Evolutionary conservation across 2,329 filamentous ascomycete species (phyloP), one percentile per base, ranked within the genome.

Genomic region (Periconia digitata): DNA sequence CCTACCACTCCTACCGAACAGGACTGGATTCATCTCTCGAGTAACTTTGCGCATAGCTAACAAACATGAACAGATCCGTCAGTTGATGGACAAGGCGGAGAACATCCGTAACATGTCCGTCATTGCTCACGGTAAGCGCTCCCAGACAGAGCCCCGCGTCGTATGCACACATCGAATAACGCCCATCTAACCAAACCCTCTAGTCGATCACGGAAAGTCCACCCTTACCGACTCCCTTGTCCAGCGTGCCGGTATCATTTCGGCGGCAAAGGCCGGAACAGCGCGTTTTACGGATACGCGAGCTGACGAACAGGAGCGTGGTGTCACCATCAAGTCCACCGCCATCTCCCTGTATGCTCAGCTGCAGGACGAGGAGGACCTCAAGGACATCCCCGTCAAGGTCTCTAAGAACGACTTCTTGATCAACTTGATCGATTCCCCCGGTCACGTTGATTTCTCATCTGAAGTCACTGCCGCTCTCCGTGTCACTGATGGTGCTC

Each of bases 271-370:
- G 82, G 94, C 94, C 70, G 94, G 94, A 79, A 90, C 95, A 76
- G 86, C 87, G 64, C 88, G 94, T 78, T 95, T 92, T 76, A 99
- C 92, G 71, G 94, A 99, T 79, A 99, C 94, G 60, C 89, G 94
- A 79, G 80, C 88, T 63, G 94, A 99, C 76, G 94, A 99, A 79
- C 94, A 99, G 83, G 94, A 99, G 77, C 92, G 94, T 87, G 91
- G 94, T 86, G 96, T 99, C 73, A 99, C 94, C 70, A 99, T 99
- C 87, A 99, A 99, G 87, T 99, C 94, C 50, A 99, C 94, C 58
- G 94, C 95, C 79, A 99, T 99, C 81, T 97, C 95, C 66, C 86
- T 99, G 72, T 99, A 94, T 80, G 91, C 90, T 73, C 81, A 85
- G 69, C 85, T 99, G 62, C 78, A 82, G 54, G 85, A 89, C 64